phyloP scores from a whole-genome alignment of 129 eudicot species.

The Helichrysum umbraculigerum region DNA sequence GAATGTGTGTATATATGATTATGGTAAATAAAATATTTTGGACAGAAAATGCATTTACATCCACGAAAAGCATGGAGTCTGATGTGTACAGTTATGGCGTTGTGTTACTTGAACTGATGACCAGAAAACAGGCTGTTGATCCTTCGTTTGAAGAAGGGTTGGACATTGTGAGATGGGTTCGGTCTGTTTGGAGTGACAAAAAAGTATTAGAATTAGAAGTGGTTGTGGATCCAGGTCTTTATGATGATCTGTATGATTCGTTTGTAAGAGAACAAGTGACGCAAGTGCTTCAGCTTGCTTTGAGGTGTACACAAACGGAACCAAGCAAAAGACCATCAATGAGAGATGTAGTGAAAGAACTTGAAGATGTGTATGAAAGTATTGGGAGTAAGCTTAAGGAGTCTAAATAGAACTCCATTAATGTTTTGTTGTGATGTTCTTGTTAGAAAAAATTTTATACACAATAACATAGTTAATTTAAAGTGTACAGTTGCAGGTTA shows the following conservation, averaged over 20 bases:
- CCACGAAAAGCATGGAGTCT: slow-evolving; percentile 59
- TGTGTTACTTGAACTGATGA: slow-evolving; percentile 73
- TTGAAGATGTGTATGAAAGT: slow-evolving; percentile 37
- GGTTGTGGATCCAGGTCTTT: slow-evolving; percentile 58
- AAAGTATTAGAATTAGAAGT: slow-evolving; percentile 38
- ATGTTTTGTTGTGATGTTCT: not conserved
- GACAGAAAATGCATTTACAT: slow-evolving; percentile 78
- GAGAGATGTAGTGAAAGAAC: slow-evolving; percentile 75
- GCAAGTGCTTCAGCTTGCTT: slow-evolving; percentile 56
- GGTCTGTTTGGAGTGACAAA: slow-evolving; percentile 46
- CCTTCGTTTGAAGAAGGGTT: slow-evolving; percentile 44
- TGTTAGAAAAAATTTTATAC: not conserved
- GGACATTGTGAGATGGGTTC: slow-evolving; percentile 72
- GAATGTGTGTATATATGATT: slow-evolving; percentile 10
- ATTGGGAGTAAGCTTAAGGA: slow-evolving; percentile 22
- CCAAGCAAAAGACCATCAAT: slow-evolving; percentile 64
- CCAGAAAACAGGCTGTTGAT: slow-evolving; percentile 70
- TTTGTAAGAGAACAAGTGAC: slow-evolving; percentile 57
- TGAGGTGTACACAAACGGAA: slow-evolving; percentile 76
- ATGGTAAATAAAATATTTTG: not conserved
- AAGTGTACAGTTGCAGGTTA: not conserved
- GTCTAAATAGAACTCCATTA: slow-evolving; percentile 4
- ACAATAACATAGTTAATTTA: not conserved
- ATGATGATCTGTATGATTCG: slow-evolving; percentile 52
- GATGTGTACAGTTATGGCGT: slow-evolving; percentile 93